These are phyloP conservation scores for Penicillium concentricum DNA, from an alignment of 2,329 filamentous ascomycete species.

Conservation along the genomic window DNA sequence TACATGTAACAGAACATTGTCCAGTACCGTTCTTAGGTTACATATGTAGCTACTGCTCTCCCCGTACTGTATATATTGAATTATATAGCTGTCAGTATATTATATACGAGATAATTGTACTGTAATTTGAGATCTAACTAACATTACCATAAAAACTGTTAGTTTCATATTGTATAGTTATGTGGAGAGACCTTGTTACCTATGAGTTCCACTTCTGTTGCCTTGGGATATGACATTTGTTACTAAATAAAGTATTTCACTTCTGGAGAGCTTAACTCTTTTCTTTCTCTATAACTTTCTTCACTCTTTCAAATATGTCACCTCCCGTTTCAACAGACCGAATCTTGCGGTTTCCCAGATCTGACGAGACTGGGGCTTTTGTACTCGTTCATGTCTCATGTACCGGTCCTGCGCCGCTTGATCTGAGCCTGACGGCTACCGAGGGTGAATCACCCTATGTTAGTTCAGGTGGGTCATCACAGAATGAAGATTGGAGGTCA, in stretches of 20 bases:
- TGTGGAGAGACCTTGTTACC: not conserved
- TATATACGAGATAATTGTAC: too few species aligned
- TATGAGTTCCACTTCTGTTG: not conserved
- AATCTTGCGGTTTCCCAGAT: slow-evolving; percentile 53
- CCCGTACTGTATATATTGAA: too few species aligned
- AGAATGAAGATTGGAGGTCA: not conserved
- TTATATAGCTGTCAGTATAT: too few species aligned
- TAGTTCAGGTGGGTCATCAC: slow-evolving; percentile 40
- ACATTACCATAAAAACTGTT: too few species aligned
- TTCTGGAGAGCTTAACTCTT: too few species aligned
- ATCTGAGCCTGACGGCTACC: slow-evolving; percentile 57
- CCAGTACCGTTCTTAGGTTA: not conserved
- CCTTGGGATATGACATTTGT: not conserved
- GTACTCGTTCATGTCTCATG: slow-evolving; percentile 53
- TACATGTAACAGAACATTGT: not conserved
- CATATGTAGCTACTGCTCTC: too few species aligned
- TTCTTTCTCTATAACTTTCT: not conserved
- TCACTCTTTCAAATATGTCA: slow-evolving; percentile 7
- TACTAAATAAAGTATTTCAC: not conserved
- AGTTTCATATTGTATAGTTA: not conserved
- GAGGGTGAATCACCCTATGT: slow-evolving; percentile 58
- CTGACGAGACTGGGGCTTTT: slow-evolving; percentile 39
- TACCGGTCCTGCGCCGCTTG: slow-evolving; percentile 42
- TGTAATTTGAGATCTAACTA: too few species aligned
- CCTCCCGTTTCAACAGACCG: slow-evolving; percentile 19